A percentile compares a stretch with the other conserved stretches of the same genome.
These are phyloP conservation scores for Colletotrichum spinosum DNA, from an alignment of 2,329 filamentous ascomycete genomes.

Conservation along the genomic window DNA sequence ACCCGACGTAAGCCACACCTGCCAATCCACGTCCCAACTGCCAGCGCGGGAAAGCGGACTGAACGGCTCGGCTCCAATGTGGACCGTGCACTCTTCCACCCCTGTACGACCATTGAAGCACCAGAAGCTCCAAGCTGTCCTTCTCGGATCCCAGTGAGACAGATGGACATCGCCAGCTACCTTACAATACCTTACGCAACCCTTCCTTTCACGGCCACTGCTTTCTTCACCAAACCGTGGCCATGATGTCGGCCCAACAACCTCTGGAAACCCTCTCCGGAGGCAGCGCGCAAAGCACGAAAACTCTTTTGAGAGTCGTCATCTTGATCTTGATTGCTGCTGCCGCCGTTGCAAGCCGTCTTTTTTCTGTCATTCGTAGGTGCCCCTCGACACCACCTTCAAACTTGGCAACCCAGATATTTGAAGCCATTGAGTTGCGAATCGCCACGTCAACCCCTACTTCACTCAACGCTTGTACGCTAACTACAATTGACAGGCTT, in stretches of 20 bases:
- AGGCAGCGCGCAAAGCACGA: slow-evolving; percentile 83
- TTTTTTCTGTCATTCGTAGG: slow-evolving; percentile 98
- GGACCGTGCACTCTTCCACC: slow-evolving; percentile 29
- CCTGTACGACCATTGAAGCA: slow-evolving; percentile 34
- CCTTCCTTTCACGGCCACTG: slow-evolving; percentile 36
- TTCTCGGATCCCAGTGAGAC: slow-evolving; percentile 42
- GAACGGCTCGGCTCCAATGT: slow-evolving; percentile 25
- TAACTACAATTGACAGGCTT: slow-evolving; percentile 72
- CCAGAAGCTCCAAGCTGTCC: slow-evolving; percentile 60
- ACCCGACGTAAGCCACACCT: slow-evolving; percentile 16
- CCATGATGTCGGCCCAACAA: slow-evolving; percentile 58
- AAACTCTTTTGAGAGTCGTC: slow-evolving; percentile 86
- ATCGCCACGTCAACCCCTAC: neutral
- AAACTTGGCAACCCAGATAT: neutral
- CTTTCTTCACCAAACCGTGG: slow-evolving; percentile 42
- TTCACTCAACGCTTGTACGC: slow-evolving; percentile 36
- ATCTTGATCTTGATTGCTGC: slow-evolving; percentile 93
- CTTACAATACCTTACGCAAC: slow-evolving; percentile 35
- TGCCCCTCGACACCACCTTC: slow-evolving; percentile 43
- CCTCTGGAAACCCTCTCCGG: slow-evolving; percentile 73
- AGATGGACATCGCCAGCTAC: slow-evolving; percentile 33
- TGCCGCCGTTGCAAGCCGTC: slow-evolving; percentile 89
- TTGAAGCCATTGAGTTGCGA: slow-evolving; percentile 22
- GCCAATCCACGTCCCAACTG: neutral
- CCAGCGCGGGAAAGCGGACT: slow-evolving; percentile 13